Evolutionary conservation across 345 rosid species (phyloP), one percentile per base, ranked within the genome.

Genomic region (Erucastrum elatum): DNA sequence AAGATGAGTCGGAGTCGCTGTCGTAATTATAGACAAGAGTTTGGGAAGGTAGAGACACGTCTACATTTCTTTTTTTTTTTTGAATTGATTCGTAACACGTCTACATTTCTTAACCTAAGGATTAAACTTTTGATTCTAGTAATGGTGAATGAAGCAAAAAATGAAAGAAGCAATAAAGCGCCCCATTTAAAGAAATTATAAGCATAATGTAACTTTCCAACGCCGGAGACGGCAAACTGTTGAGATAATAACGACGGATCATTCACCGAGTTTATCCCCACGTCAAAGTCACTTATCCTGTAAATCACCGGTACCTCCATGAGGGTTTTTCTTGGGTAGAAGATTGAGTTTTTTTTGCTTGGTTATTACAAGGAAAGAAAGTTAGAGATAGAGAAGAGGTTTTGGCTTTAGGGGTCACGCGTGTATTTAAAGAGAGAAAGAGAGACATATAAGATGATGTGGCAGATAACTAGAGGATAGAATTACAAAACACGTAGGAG

Each of bases 281-380:
- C 69, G 62, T 94, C 90, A 49, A 91, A 85, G 61, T 91, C 90
- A 70, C 81, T 79, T 64, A 94, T 83, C 66, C 91, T 82, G 64
- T 87, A 83, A 35, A 89, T 80, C 5, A 91, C 87, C 1, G 94
- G 88, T 12, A 91, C 84, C 68, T 91, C 94, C 97, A 94, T 91
- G 13, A 55, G 37, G 74, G 39, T 76, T 76, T 44, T 81, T 33
- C 12, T 2, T 1, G 29, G 2, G 66, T 17, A 0, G 1, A 9
- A 15, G 21, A 34, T n/a, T 17, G 60, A 12, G 8, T 70, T 69
- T 80, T 4, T 58, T 51, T 64, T 76, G 59, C 2, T 67, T 51
- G 17, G 56, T 4, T 13, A 41, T 49, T 13, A 26, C 16, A 9
- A 10, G 61, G 12, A 56, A 56, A 21, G 29, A 21, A 21, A 12